Evolutionary conservation across 1,284 basidiomycete species (phyloP), one percentile per base, ranked within the genome.

Genomic region (Pterula multifida): DNA sequence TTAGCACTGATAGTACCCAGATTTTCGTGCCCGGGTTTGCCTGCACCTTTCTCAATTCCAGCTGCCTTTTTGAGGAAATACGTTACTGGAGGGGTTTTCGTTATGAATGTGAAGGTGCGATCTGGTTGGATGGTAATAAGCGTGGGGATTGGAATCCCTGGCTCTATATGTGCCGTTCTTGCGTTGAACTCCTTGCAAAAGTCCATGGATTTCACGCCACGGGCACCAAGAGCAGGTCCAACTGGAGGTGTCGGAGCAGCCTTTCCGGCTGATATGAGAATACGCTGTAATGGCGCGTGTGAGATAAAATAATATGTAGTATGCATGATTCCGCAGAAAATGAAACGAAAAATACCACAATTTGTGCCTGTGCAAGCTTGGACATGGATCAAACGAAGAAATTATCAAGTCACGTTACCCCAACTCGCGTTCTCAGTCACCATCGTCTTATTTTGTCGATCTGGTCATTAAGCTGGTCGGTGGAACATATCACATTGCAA

Each of bases 191-290:
- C 92, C 66, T 98, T 98, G 73, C 93, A 96, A 65, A 98, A 99
- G 71, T 99, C 96, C 85, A 98, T 98, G 17, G 94, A 95, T 70
- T 98, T 98, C 57, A 99, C 93, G 61, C 96, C 96, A 63, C 92
- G 85, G 56, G 96, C 94, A 73, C 96, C 96, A 49, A 98, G 81
- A 19, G 94, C 94, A 50, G 96, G 95, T 59, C 95, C 96, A 49
- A 98, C 89, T 17, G 95, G 95, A 46, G 95, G 95, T 50, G 92
- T 91, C 19, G 95, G 94, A 22, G 92, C 85, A 28, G 95, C 95
- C 65, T 97, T 97, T 39, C 93, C 94, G 28, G 95, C 95, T 48
- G 85, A 81, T 49, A 98, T 84, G 48, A 97, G 73, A 49, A 98
- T 74, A 61, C 93, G 86, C 90, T 90, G 60, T 32, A 45, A 49